Conservation (phyloP, 106 monocot genomes). For the Allium cepa region DNA sequence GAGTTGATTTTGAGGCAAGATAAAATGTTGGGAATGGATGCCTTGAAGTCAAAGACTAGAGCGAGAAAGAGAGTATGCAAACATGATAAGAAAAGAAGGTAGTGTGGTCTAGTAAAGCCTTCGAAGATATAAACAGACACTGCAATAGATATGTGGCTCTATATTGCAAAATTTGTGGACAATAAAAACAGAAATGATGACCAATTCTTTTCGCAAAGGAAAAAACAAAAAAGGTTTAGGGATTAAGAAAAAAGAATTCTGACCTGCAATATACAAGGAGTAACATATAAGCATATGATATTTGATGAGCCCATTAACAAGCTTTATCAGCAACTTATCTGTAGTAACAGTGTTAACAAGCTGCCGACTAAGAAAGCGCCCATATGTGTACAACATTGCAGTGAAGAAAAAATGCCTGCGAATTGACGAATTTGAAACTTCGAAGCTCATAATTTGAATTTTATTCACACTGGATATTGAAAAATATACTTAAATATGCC, state of each 20-base stretch:
- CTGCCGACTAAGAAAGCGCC: conserved; percentile 85
- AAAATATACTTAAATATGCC: background rate
- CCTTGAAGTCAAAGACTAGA: too few relatives aligned
- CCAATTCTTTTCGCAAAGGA: too few relatives aligned
- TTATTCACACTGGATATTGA: background rate
- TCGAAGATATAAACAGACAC: too few relatives aligned
- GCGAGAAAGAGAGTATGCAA: too few relatives aligned
- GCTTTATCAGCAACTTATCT: conserved; percentile 79
- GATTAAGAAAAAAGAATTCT: background rate
- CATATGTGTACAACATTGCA: conserved; percentile 83
- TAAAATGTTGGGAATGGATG: too few relatives aligned
- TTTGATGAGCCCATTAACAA: conserved; percentile 84
- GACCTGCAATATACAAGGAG: conserved; percentile 86
- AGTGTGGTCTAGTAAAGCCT: too few relatives aligned
- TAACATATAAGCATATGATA: conserved; percentile 99
- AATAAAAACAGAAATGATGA: too few relatives aligned
- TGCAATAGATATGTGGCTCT: too few relatives aligned
- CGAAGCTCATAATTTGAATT: background rate
- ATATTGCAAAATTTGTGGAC: too few relatives aligned
- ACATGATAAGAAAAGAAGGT: too few relatives aligned
- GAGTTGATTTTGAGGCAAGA: too few relatives aligned
- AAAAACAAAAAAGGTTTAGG: too few relatives aligned
- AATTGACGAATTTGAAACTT: conserved; percentile 1
- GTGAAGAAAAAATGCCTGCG: conserved; percentile 72
- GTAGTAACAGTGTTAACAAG: conserved; percentile 91